Evolutionary conservation across 495 filamentous ascomycete genomes (phyloP).

Genomic region (Xylaria longipes): DNA sequence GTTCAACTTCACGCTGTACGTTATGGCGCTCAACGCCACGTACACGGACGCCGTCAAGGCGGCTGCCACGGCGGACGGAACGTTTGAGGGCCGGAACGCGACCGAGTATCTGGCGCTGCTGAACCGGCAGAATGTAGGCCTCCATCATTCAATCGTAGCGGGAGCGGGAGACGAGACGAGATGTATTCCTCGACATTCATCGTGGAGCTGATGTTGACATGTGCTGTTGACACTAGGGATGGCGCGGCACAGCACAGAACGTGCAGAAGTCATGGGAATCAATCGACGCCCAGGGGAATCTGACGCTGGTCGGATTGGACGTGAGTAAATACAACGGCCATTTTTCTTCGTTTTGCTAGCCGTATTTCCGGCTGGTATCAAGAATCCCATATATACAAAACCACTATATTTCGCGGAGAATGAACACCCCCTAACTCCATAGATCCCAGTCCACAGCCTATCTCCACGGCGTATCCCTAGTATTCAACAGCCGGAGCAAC

Average conservation of each 20-base stretch:
- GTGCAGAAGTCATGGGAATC: constrained; percentile 31
- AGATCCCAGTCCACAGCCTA: constrained; percentile 5
- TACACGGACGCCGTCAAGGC: constrained; percentile 28
- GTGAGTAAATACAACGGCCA: not conserved
- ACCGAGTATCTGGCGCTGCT: constrained; percentile 27
- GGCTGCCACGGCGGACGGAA: constrained; percentile 3
- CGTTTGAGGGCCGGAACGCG: constrained; percentile 29
- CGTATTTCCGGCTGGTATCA: not conserved
- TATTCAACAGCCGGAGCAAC: constrained; percentile 28
- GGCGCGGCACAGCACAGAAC: constrained; percentile 31
- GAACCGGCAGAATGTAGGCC: constrained; percentile 28
- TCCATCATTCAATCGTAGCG: not conserved
- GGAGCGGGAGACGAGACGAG: not conserved
- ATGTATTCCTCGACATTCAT: not conserved
- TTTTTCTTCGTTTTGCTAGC: not conserved
- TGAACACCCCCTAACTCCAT: not conserved
- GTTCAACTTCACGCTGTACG: constrained; percentile 32
- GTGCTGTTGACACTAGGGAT: constrained; percentile 15
- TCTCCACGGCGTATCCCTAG: constrained; percentile 27
- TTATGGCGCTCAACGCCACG: constrained; percentile 30
- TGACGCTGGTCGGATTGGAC: constrained; percentile 28
- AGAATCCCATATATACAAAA: not conserved
- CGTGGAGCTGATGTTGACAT: not conserved
- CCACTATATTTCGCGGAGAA: not conserved
- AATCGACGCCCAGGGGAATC: constrained; percentile 26